Evolutionary conservation across 805 yeast genomes (phyloP), one percentile per base, ranked within the genome.

Genomic region (Naumovozyma castellii): DNA sequence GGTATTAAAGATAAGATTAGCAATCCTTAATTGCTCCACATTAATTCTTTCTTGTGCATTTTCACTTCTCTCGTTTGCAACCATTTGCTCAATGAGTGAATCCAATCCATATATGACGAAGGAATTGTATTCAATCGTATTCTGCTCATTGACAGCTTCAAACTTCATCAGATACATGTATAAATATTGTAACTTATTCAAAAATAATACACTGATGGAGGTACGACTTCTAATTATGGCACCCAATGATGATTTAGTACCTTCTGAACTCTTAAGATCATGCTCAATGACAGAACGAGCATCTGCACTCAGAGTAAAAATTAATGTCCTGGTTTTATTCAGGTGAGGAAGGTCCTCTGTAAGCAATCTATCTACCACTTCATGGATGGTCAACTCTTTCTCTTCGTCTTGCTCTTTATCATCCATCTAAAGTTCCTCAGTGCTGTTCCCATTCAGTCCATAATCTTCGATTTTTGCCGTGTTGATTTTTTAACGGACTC

Each of bases 101-200:
- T 61, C 64, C 10, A 61, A 38, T 5, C 65, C 65, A 38, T 45
- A 51, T 4, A 61, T 34, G 12, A 59, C 40, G 27, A 60, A 38
- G 27, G 47, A 38, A 34, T 49, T 44, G 30, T 53, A 58, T 16
- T 38, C 35, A 18, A 45, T 39, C 9, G 41, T 29, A 13, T 37
- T 29, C 4, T 20, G 18, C 13, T 41, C 43, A 9, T 32, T 55
- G 10, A 46, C 57, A 2, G 49, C 54, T 38, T 59, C 61, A 12
- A 58, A 42, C 37, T 56, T 53, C 47, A 57, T 59, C 41, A 61
- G 36, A 40, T 55, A 61, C 61, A 61, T 61, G 34, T 51, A 58
- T 17, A 61, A 39, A 36, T 58, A 59, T 43, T 58, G 61, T 15
- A 56, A 37, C 18, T 51, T 52, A 35, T 51, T 56, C 27, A 61